phyloP scores from a whole-genome alignment of 345 rosid species.

The Eucalyptus paniculata region DNA sequence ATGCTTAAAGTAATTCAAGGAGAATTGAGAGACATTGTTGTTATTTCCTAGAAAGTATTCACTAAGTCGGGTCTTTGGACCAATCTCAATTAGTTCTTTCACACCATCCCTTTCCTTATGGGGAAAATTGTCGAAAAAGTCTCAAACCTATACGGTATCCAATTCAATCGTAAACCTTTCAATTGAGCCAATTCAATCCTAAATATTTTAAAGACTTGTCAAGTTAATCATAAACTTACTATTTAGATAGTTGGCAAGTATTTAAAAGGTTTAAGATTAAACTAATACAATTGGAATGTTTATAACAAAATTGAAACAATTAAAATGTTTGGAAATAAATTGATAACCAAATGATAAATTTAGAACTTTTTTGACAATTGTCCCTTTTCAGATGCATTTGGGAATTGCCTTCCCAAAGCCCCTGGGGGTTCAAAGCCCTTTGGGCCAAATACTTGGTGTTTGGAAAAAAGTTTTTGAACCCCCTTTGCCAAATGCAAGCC shows the following conservation, averaged over 20 bases:
- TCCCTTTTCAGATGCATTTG: not conserved
- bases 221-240: not conserved
- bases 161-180: no score
- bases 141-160: not conserved
- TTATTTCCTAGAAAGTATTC: not conserved
- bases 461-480: no score
- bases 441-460: no score
- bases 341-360: no score
- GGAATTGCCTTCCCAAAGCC: no score
- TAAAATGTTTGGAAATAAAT: not conserved
- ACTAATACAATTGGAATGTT: no score
- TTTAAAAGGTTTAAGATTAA: no score
- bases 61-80: not conserved
- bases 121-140: not conserved
- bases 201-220: not conserved
- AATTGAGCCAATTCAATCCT: not conserved
- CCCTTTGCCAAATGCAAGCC: no score
- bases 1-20: not conserved
- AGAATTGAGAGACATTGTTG: not conserved
- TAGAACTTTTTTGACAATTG: no score
- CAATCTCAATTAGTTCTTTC: not conserved
- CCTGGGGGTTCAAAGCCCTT: no score
- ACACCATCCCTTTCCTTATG: not conserved
- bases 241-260: not conserved
- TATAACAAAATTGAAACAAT: no score